Evolutionary conservation across 805 yeast species (phyloP), one percentile per base, ranked within the genome.

Genomic region (Komagataella ulmi): DNA sequence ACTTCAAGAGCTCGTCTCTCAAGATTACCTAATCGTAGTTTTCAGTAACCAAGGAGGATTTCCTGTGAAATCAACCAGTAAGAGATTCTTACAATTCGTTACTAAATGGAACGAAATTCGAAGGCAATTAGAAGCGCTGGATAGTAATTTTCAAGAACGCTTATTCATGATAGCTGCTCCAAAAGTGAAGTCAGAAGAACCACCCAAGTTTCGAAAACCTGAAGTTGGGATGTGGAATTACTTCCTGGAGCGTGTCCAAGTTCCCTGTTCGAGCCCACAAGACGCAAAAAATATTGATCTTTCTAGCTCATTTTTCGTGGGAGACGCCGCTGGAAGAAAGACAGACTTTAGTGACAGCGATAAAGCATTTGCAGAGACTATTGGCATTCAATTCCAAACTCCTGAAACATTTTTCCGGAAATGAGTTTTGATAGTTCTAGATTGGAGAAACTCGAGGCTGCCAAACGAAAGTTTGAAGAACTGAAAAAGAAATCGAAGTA

Each of bases 311-410:
- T 71, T 81, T 51, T 93, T 68, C 63, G 90, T 89, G n/a, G 99
- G 99, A 5, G 99, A 91, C 68, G 98, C 98, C 0, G 98, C 97
- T 6, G 99, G 98, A 0, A 71, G 98, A 51, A 59, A 62, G 1
- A 64, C 61, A 0, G 98, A 91, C 64, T 85, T 83, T 61, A 86
- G 93, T 71, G 89, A 86, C 58, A 77, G 85, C 49, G 99, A 91
- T 64, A 65, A 62, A 55, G 61, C 54, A 52, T 90, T 90, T 71
- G 97, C 98, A 0, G 56, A 70, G 46, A 72, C 69, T 17, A 60
- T 76, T 1, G 78, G 77, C 0, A 47, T 88, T 1, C 55, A 57
- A 18, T 91, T 88, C 59, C 67, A 68, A 50, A 68, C 79, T 0
- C 98, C 98, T 0, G 97, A 91, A 52, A 61, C 60, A 47, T 64